Evolutionary conservation across 1,139 yeast genomes (phyloP).

Genomic region (Candida mesenterica): DNA sequence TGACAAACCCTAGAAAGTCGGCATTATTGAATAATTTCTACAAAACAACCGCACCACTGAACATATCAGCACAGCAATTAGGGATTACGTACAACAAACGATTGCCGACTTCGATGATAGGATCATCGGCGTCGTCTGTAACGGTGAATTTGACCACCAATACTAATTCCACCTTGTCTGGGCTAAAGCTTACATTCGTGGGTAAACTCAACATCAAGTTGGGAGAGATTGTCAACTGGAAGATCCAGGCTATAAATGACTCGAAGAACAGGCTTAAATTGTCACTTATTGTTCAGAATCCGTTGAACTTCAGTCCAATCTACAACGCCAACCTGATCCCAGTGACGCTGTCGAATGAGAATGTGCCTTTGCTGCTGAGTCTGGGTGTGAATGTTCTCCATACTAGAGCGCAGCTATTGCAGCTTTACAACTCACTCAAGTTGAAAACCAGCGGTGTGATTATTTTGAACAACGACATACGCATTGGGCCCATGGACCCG

Average conservation of each 20-base stretch:
- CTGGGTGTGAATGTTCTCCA: slow-evolving; percentile 19
- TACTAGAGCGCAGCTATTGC: slow-evolving; percentile 24
- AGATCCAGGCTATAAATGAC: slow-evolving; percentile 64
- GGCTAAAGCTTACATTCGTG: slow-evolving; percentile 58
- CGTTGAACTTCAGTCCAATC: slow-evolving; percentile 23
- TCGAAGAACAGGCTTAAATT: slow-evolving; percentile 47
- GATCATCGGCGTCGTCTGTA: slow-evolving; percentile 39
- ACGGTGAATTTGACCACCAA: slow-evolving; percentile 42
- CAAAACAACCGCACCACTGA: slow-evolving; percentile 5
- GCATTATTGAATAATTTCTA: slow-evolving; percentile 10
- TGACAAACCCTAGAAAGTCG: slow-evolving; percentile 5
- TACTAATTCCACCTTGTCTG: slow-evolving; percentile 35
- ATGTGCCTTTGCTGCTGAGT: slow-evolving; percentile 6
- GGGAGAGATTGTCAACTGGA: slow-evolving; percentile 65
- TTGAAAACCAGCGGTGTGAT: slow-evolving; percentile 49
- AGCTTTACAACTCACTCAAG: slow-evolving; percentile 38
- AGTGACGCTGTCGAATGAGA: neutral
- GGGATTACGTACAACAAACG: slow-evolving; percentile 5
- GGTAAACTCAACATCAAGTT: slow-evolving; percentile 62
- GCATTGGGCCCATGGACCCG: slow-evolving; percentile 63
- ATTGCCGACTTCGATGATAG: slow-evolving; percentile 15
- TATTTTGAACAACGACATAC: slow-evolving; percentile 62
- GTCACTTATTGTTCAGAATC: slow-evolving; percentile 36
- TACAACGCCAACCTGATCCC: slow-evolving; percentile 2
- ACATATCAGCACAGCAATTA: too few relatives aligned